Conservation (phyloP, 1,139 yeast genomes). For the Yamadazyma sp. region DNA sequence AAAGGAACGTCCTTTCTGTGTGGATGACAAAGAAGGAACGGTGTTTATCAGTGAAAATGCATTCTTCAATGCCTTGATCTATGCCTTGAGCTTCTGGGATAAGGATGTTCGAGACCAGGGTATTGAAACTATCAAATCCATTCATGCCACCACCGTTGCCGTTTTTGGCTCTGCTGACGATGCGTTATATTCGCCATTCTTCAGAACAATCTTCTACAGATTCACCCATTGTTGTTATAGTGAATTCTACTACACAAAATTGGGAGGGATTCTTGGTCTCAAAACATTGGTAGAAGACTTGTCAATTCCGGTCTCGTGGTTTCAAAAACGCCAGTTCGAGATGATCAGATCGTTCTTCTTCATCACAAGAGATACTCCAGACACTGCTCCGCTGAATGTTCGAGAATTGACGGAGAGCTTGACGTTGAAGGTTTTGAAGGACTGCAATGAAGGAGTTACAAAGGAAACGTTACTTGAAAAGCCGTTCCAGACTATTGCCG, state of each 20-base stretch:
- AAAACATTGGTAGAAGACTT: constrained; percentile 69
- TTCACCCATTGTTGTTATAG: constrained; percentile 91
- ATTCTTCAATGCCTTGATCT: constrained; percentile 70
- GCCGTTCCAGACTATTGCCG: constrained; percentile 80
- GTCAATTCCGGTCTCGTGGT: constrained; percentile 68
- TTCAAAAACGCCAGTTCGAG: constrained; percentile 77
- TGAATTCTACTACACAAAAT: constrained; percentile 78
- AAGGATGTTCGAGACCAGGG: constrained; percentile 72
- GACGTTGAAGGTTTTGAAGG: constrained; percentile 60
- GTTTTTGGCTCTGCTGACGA: constrained; percentile 68
- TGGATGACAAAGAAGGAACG: constrained; percentile 77
- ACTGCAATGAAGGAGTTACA: constrained; percentile 61
- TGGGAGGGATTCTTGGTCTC: constrained; percentile 88
- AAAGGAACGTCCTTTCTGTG: constrained; percentile 67
- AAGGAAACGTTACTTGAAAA: constrained; percentile 63
- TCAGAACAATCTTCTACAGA: constrained; percentile 74
- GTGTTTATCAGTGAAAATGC: constrained; percentile 69
- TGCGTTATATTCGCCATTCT: constrained; percentile 70
- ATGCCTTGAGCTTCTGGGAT: constrained; percentile 79
- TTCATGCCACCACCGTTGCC: constrained; percentile 61
- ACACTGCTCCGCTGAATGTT: constrained; percentile 82
- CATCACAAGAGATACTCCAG: constrained; percentile 86
- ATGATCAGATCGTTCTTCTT: constrained; percentile 83
- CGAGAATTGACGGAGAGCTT: constrained; percentile 68
- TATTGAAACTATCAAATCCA: constrained; percentile 58